Base-by-base conservation (phyloP, 345 rosid genomes). In the Clausena lansium region DNA sequence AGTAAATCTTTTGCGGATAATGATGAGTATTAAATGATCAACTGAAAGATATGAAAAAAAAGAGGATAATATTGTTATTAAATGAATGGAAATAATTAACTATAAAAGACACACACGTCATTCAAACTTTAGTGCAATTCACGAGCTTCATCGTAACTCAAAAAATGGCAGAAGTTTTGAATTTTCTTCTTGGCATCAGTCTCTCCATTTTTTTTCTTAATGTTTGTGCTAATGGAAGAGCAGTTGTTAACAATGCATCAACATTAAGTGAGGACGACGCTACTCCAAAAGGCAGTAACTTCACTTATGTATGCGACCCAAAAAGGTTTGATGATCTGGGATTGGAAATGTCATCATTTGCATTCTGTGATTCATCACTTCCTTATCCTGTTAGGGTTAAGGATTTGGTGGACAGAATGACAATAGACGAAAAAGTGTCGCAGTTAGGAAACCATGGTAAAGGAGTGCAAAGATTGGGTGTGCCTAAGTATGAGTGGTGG, bases 401-500 rank as follows among this genome's bases (percentile, higher is more conserved):
- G 19, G 88, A 86, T 25, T 73, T 88, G 70, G 86, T 83, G 2
- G 78, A 76, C 24, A 73, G 61, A 7, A 77, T 89, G 85, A 81
- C 82, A 0, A 36, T 87, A 10, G 3, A 19, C 0, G 90, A 87
- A 68, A 87, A 89, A 62, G 86, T 77, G 0, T 28, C 1, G 9
- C 88, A 83, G 45, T 63, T 85, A 0, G 87, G 87, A 9, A 9
- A 85, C 54, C 70, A 1, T 7, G 81, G 82, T 9, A 10, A 73
- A 2, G 84, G 86, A 0, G 83, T 87, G 10, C 70, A 78, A 0
- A 73, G 87, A 60, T 22, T 87, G 1, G 90, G 90, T 3, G 45
- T 89, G 2, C 87, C 87, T 0, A 11, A 22, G 54, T 87, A 89
- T 28, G 66, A 78, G 77, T 89, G 90, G 90, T 87, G 90, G 92